Evolutionary conservation across 352 stramenopile genomes (phyloP).

Genomic region (Globisporangium paddicum): DNA sequence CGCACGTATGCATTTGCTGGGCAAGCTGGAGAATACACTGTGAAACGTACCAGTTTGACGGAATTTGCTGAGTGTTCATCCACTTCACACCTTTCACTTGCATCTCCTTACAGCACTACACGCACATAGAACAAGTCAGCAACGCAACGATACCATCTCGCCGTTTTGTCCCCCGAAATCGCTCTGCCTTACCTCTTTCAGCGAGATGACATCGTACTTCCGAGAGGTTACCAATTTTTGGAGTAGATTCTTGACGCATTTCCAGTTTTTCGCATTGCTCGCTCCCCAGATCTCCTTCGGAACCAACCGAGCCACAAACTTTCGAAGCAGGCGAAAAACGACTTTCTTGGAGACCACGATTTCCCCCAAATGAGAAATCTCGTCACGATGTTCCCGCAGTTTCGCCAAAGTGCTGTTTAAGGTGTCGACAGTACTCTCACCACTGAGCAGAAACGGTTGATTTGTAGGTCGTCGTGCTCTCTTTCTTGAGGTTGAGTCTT

Average conservation of each 20-base stretch:
- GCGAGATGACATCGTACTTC: conserved; percentile 53
- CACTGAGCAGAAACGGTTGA: too few relatives aligned
- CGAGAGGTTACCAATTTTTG: conserved; percentile 39
- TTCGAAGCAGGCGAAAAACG: conserved; percentile 46
- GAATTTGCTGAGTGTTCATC: conserved; percentile 23
- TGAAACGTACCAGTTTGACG: conserved; percentile 26
- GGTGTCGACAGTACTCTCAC: neutral
- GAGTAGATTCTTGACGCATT: conserved; percentile 40
- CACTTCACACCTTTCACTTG: conserved; percentile 37
- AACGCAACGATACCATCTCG: neutral
- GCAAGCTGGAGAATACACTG: neutral
- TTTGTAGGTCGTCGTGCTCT: neutral
- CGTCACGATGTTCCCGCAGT: conserved; percentile 44
- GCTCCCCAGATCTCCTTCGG: conserved; percentile 57
- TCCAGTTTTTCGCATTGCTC: conserved; percentile 41
- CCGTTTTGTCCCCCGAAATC: neutral
- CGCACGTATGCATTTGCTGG: neutral
- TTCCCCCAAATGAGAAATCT: conserved; percentile 37
- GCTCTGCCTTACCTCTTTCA: conserved; percentile 36
- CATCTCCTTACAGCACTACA: conserved; percentile 27
- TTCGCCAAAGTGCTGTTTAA: conserved; percentile 16
- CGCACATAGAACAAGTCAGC: neutral
- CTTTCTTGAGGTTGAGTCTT: neutral
- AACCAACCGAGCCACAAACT: conserved; percentile 42
- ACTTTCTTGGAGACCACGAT: conserved; percentile 40